Evolutionary conservation across 2,329 filamentous ascomycete genomes (phyloP).

Genomic region (Dissoconium aciculare): DNA sequence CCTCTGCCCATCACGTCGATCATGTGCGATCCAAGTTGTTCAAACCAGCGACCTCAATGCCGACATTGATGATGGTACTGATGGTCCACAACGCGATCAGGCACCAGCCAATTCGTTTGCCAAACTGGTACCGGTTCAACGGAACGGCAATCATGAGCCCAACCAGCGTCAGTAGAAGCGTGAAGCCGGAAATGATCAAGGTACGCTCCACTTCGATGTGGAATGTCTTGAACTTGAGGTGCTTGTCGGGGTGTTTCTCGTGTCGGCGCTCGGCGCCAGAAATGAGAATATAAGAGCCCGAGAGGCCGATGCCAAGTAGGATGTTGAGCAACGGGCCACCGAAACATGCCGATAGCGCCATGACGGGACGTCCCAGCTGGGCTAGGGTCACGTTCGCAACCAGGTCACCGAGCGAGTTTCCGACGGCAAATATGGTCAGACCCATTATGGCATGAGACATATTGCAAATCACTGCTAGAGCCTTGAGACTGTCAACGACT

Average conservation of each 20-base stretch:
- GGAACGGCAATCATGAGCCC: conserved; percentile 69
- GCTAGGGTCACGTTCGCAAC: conserved; percentile 93
- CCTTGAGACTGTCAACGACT: conserved; percentile 88
- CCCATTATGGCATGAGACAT: conserved; percentile 93
- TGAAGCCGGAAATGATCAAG: conserved; percentile 70
- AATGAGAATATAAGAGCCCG: conserved; percentile 76
- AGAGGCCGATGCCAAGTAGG: conserved; percentile 80
- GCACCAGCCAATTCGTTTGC: conserved; percentile 62
- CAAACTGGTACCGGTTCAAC: conserved; percentile 74
- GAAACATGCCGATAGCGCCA: conserved; percentile 89
- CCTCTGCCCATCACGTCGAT: too few species aligned
- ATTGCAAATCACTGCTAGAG: conserved; percentile 75
- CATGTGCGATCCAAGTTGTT: conserved; percentile 3
- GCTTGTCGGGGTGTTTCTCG: conserved; percentile 49
- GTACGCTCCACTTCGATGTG: conserved; percentile 72
- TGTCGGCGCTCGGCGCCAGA: conserved; percentile 51
- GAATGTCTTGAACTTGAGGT: conserved; percentile 59
- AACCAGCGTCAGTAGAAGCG: conserved; percentile 64
- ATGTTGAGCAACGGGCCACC: conserved; percentile 99
- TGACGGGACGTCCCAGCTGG: conserved; percentile 83
- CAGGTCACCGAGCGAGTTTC: conserved; percentile 85
- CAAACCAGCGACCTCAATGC: conserved; percentile 49
- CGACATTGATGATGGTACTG: conserved; percentile 67
- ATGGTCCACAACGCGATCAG: conserved; percentile 67
- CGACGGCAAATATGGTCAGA: conserved; percentile 88